Conservation (phyloP, 2,329 filamentous ascomycete species). For the Atkinsonella hypoxylon region DNA sequence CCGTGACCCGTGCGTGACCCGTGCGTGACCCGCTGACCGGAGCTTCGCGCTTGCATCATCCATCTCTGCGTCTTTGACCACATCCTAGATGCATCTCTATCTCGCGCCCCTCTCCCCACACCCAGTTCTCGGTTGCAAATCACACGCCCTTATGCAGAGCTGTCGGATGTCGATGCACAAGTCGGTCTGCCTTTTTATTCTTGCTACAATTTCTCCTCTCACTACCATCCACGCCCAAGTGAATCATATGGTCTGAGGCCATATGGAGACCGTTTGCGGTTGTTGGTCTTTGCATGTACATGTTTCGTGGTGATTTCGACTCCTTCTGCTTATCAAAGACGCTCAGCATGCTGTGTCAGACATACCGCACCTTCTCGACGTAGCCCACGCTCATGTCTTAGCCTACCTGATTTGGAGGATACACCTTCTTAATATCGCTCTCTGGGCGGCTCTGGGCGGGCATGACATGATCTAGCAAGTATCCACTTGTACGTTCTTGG, state of each 20-base stretch:
- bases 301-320: neutral
- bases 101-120: neutral
- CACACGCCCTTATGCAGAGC: slow-evolving; percentile 1
- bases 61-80: neutral
- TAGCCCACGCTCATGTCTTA: slow-evolving; percentile 12
- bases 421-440: slow-evolving; percentile 14
- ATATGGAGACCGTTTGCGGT: slow-evolving; percentile 3
- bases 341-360: slow-evolving; percentile 7
- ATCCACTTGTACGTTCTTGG: slow-evolving; percentile 1
- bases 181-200: neutral
- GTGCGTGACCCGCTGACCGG: neutral
- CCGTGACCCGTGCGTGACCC: neutral
- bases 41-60: neutral
- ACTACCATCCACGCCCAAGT: slow-evolving; percentile 8
- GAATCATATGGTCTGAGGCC: slow-evolving; percentile 9
- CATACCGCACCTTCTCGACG: slow-evolving; percentile 15
- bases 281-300: slow-evolving; percentile 4
- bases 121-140: neutral
- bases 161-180: neutral
- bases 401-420: slow-evolving; percentile 15
- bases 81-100: slow-evolving; percentile 3
- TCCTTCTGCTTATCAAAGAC: neutral
- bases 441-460: slow-evolving; percentile 4
- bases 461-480: slow-evolving; percentile 2
- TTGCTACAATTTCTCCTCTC: neutral